A percentile compares a stretch with the other conserved stretches of the same genome.
phyloP scores from a whole-genome alignment of 2,329 filamentous ascomycete species.

The Tolypocladium album region DNA sequence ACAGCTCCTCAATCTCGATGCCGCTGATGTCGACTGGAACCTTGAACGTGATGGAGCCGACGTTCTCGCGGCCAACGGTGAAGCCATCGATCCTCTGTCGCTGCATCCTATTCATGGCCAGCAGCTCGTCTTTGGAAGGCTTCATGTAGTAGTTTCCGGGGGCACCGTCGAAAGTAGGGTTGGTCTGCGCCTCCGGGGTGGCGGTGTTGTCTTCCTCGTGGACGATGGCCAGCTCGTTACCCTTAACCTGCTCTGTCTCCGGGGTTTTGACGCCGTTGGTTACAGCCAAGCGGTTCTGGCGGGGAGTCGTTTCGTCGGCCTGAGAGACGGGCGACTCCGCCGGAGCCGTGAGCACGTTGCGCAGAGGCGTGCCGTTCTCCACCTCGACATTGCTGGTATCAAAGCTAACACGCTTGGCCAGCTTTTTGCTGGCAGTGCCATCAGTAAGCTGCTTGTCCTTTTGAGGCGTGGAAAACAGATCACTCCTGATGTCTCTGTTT shows the following conservation, averaged over 20 bases:
- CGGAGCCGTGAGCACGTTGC: constrained; percentile 22
- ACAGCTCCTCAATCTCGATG: constrained; percentile 71
- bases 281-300: constrained; percentile 39
- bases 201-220: constrained; percentile 51
- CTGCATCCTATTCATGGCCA: constrained; percentile 69
- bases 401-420: constrained; percentile 87
- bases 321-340: constrained; percentile 17
- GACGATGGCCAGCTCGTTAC: constrained; percentile 69
- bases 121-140: constrained; percentile 64
- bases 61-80: constrained; percentile 69
- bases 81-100: constrained; percentile 65
- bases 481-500: constrained; percentile 72
- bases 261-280: constrained; percentile 28
- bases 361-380: constrained; percentile 22
- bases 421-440: constrained; percentile 34
- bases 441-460: constrained; percentile 37
- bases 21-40: constrained; percentile 71
- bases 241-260: constrained; percentile 62
- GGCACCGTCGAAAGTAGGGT: constrained; percentile 29
- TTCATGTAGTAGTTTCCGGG: constrained; percentile 81
- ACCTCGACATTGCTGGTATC: constrained; percentile 48
- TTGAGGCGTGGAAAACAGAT: constrained; percentile 52
- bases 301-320: constrained; percentile 24
- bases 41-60: constrained; percentile 75
- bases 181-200: constrained; percentile 14